Evolutionary conservation across 129 eudicot genomes (phyloP).

Genomic region (Pulicaria dysenterica): DNA sequence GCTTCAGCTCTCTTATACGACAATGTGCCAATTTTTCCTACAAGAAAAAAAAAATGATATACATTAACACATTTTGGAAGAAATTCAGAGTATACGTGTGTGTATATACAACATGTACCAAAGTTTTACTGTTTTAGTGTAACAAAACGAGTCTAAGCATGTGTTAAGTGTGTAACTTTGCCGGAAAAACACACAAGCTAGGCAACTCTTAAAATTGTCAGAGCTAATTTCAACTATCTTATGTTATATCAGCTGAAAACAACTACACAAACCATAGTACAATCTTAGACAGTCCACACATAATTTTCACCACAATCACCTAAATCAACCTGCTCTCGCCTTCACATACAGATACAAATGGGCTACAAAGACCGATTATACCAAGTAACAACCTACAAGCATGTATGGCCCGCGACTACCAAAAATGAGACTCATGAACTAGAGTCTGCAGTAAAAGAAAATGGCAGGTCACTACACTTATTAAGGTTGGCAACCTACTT

Average conservation of each 20-base stretch:
- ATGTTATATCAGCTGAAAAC: no score
- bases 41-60: slow-evolving; percentile 14
- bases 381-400: slow-evolving; percentile 8
- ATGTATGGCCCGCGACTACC: slow-evolving; percentile 2
- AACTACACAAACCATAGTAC: no score
- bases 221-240: no score
- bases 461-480: background rate
- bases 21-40: slow-evolving; percentile 89
- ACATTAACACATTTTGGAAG: slow-evolving; percentile 21
- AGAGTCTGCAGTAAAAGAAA: background rate
- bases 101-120: background rate
- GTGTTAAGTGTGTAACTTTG: background rate
- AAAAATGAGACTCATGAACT: background rate
- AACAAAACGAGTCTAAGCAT: slow-evolving; percentile 10
- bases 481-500: background rate
- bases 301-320: no score
- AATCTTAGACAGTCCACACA: no score
- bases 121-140: slow-evolving; percentile 10
- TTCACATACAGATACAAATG: background rate
- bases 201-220: no score
- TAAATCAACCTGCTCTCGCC: no score
- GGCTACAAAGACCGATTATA: background rate
- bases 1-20: slow-evolving; percentile 95
- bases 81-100: slow-evolving; percentile 5
- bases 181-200: background rate